Percentiles rank a stretch among this genome's conserved stretches.
These are phyloP conservation scores for Uronychia setigera DNA, from an alignment of 73 alveolate genomes.

Conservation along the genomic window DNA sequence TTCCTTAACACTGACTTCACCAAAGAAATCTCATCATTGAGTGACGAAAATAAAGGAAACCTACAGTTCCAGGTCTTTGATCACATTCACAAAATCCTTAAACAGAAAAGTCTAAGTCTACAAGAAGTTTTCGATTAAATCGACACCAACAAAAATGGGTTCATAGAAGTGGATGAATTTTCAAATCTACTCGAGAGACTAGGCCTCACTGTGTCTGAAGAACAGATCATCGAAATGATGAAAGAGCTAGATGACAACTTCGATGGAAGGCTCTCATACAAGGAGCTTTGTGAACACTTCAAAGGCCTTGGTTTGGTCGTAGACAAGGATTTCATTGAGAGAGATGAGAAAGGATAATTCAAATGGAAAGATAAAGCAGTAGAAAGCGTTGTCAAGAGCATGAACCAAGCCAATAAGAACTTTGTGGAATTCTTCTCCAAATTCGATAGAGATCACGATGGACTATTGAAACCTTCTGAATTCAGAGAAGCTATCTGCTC, in stretches of 20 bases:
- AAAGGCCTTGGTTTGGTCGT: slow-evolving; percentile 24
- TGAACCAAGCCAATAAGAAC: slow-evolving; percentile 18
- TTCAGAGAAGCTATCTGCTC: slow-evolving; percentile 30
- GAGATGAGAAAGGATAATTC: slow-evolving; percentile 2
- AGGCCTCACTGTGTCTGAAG: slow-evolving; percentile 46
- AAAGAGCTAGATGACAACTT: slow-evolving; percentile 62
- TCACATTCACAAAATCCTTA: slow-evolving; percentile 37
- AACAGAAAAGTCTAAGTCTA: slow-evolving; percentile 38
- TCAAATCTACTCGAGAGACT: slow-evolving; percentile 46
- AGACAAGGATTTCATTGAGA: slow-evolving; percentile 1
- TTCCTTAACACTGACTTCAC: slow-evolving; percentile 37
- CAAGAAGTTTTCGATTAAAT: slow-evolving; percentile 54
- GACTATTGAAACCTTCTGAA: slow-evolving; percentile 33
- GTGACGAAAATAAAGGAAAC: slow-evolving; percentile 6
- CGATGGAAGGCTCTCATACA: slow-evolving; percentile 52
- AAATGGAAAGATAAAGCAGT: slow-evolving; percentile 58
- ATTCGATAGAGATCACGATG: slow-evolving; percentile 50
- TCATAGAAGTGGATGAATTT: slow-evolving; percentile 56
- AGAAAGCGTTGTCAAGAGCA: slow-evolving; percentile 32
- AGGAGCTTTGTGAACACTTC: slow-evolving; percentile 36
- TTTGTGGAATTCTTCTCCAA: slow-evolving; percentile 28
- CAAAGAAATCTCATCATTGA: not conserved
- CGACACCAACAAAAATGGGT: slow-evolving; percentile 49
- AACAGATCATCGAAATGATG: slow-evolving; percentile 44
- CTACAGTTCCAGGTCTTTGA: slow-evolving; percentile 51